A percentile compares a stretch with the other conserved stretches of the same genome.
Conservation (phyloP, 1,139 yeast genomes). For the Citeromyces siamensis region DNA sequence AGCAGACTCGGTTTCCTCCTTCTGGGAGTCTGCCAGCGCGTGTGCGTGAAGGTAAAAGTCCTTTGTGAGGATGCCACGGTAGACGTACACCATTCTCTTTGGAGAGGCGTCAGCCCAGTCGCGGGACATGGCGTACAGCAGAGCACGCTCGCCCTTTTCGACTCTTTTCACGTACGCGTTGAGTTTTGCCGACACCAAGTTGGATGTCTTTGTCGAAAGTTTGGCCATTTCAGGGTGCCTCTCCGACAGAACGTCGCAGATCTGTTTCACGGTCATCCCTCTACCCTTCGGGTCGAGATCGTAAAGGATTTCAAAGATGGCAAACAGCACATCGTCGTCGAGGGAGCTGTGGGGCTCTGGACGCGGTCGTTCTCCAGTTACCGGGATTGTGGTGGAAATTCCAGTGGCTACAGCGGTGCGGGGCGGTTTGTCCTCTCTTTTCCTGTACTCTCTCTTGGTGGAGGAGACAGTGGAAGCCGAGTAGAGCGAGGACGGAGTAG, state of each 20-base stretch:
- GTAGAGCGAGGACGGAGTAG: constrained; percentile 11
- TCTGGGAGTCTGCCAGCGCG: constrained; percentile 27
- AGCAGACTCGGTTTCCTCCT: constrained; percentile 8
- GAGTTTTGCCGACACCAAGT: constrained; percentile 66
- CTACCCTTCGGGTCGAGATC: constrained; percentile 55
- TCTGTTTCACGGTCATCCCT: constrained; percentile 80
- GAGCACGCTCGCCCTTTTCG: constrained; percentile 61
- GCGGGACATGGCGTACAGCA: constrained; percentile 63
- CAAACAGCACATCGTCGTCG: constrained; percentile 66
- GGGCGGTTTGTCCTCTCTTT: constrained; percentile 2
- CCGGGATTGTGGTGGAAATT: constrained; percentile 67
- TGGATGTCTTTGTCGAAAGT: constrained; percentile 68
- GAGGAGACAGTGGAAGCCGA: not conserved
- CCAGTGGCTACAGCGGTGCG: constrained; percentile 34
- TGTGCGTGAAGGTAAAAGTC: constrained; percentile 64
- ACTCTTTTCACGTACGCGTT: constrained; percentile 78
- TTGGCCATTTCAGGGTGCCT: constrained; percentile 77
- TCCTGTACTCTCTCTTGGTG: constrained; percentile 1
- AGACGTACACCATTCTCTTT: constrained; percentile 77
- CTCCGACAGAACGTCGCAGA: constrained; percentile 61
- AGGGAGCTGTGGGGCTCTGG: constrained; percentile 56
- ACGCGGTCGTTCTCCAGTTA: constrained; percentile 67
- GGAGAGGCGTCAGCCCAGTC: constrained; percentile 90
- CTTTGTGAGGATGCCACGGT: constrained; percentile 61
- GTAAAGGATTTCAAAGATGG: constrained; percentile 57